Evolutionary conservation across 176 grass and related monocot genomes (phyloP).

Genomic region (Cenchrus americanus): DNA sequence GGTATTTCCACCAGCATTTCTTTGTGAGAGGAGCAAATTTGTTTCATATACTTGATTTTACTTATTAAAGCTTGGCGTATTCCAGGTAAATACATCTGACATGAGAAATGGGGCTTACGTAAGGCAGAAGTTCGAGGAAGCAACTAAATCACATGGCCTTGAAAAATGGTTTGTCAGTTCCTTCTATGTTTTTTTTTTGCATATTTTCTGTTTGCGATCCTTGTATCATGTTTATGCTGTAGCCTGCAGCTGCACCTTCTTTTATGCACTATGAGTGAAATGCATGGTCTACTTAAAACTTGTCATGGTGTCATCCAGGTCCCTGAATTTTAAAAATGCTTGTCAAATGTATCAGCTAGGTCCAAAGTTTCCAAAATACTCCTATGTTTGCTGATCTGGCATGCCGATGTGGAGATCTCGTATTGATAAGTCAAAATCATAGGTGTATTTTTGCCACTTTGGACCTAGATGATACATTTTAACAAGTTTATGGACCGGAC

Average conservation of each 20-base stretch:
- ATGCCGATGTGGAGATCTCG: too few relatives aligned
- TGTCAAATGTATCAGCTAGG: too few relatives aligned
- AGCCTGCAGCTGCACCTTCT: constrained; percentile 23
- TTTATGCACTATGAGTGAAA: neutral
- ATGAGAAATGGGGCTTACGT: constrained; percentile 87
- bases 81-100: constrained; percentile 92
- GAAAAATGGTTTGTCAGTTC: constrained; percentile 74
- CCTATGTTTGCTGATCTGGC: too few relatives aligned
- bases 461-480: too few relatives aligned
- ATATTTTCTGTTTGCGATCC: neutral
- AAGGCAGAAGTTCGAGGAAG: constrained; percentile 83
- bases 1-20: constrained; percentile 53
- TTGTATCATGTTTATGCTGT: constrained; percentile 24
- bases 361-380: too few relatives aligned
- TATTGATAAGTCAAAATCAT: too few relatives aligned
- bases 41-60: constrained; percentile 15
- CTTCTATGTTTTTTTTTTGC: neutral
- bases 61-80: constrained; percentile 25
- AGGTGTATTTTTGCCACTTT: too few relatives aligned
- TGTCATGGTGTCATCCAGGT: too few relatives aligned
- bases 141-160: constrained; percentile 84
- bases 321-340: too few relatives aligned
- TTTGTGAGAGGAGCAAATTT: constrained; percentile 14
- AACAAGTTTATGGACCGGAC: too few relatives aligned
- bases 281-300: too few relatives aligned